phyloP scores from a whole-genome alignment of 192 early-diverging fungal species.

The Thamnidium elegans region DNA sequence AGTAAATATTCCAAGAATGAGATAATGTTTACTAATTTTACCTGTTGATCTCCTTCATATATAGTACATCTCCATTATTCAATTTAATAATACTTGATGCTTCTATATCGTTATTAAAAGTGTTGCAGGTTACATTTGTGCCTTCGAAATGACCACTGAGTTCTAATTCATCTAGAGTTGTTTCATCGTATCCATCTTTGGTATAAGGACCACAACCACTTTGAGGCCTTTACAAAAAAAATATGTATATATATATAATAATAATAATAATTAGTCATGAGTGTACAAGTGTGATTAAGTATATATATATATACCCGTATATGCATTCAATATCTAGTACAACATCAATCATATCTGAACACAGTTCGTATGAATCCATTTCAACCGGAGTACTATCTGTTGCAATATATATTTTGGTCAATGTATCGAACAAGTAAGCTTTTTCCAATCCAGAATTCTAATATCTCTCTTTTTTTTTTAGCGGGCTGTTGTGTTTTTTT shows the following conservation, averaged over 20 bases:
- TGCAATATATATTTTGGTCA: slow-evolving; percentile 91
- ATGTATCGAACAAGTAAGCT: slow-evolving; percentile 88
- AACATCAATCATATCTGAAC: slow-evolving; percentile 93
- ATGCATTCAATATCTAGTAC: slow-evolving; percentile 79
- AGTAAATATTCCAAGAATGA: not conserved
- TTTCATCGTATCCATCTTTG: not conserved
- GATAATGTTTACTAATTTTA: slow-evolving; percentile 27
- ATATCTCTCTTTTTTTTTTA: not conserved
- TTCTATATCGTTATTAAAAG: slow-evolving; percentile 40
- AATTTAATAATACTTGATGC: slow-evolving; percentile 68
- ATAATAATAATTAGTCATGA: too few relatives aligned
- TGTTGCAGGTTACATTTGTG: not conserved
- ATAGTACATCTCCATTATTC: slow-evolving; percentile 77
- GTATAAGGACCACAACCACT: not conserved
- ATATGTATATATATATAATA: too few relatives aligned
- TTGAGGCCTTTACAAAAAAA: not conserved
- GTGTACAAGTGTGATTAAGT: not conserved
- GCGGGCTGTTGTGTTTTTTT: not conserved
- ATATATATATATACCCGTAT: slow-evolving; percentile 53
- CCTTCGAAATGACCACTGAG: not conserved
- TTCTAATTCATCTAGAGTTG: not conserved
- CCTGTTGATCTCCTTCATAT: slow-evolving; percentile 74
- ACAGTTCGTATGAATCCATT: slow-evolving; percentile 86
- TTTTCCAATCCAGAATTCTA: slow-evolving; percentile 96
- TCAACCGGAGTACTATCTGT: slow-evolving; percentile 92